Base-by-base conservation (phyloP, 768 basidiomycete genomes). In the Suillus tomentosus region DNA sequence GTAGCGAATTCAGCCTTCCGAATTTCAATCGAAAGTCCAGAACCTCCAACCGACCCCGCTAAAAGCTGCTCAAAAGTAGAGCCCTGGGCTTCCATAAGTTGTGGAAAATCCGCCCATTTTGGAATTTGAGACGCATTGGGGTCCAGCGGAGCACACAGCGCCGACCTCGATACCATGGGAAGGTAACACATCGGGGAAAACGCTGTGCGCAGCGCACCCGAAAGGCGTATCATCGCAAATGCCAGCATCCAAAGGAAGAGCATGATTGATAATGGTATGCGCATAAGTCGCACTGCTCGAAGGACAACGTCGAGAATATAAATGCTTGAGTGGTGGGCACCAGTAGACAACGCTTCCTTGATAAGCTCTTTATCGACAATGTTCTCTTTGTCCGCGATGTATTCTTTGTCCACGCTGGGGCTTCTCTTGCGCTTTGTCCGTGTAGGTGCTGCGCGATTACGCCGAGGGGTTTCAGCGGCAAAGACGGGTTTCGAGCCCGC, bases 1-100 rank as follows among this genome's bases (percentile, higher is more conserved):
- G 88, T 90, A 15, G 90, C 92, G 84, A 92, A 87, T 68, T 92
- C 88, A 15, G 90, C 87, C 72, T 87, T 88, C 75, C 91, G 86
- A 66, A 94, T 83, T 62, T 90, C 85, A 51, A 90, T 71, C 5
- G 89, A 85, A 43, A 94, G 72, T 6, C 80, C 80, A 0, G 87
- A 84, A 0, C 85, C 83, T 2, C 87, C 86, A 0, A 82, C 79
- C 0, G 87, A 79, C 54, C 86, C 84, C 56, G 84, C 85, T 31
- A 89, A 72, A 19, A 92, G 74, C 66, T 89, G 79, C 61, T 86
- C 88, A 62, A 92, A 86, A 2, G 83, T 83, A 50, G 82, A 78
- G 64, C 82, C 83, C 66, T 92, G 88, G 5, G 86, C 79, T 15
- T 87, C 79, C 40, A 87, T 76, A 17, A 93, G 80, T 50, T 76